phyloP scores from a whole-genome alignment of 140 eudicot genomes.

The Oenanthe javanica region DNA sequence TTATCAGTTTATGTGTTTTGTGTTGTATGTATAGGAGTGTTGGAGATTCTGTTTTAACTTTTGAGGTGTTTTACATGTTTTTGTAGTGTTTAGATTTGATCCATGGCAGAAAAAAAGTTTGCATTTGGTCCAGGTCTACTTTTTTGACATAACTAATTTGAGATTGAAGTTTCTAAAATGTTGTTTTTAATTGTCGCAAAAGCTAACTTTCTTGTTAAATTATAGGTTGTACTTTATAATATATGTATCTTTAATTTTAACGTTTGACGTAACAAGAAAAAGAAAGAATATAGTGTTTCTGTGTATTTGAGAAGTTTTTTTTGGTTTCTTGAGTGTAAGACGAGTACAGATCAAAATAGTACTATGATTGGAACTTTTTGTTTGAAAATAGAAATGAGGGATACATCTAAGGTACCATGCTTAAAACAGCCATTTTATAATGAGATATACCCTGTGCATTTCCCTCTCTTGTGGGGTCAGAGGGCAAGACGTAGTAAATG shows the following conservation, averaged over 20 bases:
- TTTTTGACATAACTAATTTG: slow-evolving; percentile 4
- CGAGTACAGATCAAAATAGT: no score
- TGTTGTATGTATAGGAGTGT: neutral
- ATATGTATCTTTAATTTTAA: neutral
- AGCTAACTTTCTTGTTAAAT: neutral
- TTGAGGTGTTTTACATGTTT: neutral
- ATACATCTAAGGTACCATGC: no score
- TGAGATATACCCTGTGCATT: no score
- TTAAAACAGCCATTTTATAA: no score
- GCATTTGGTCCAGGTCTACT: neutral
- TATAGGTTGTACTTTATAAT: neutral
- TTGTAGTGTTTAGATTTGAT: slow-evolving; percentile 7
- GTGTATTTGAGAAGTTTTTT: neutral
- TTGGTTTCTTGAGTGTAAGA: no score
- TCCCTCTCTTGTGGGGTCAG: no score
- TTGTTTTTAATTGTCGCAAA: neutral
- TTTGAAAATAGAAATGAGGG: no score
- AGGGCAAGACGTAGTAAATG: no score
- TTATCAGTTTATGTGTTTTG: no score
- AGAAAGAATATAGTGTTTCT: neutral
- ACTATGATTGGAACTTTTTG: no score
- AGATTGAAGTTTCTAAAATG: neutral
- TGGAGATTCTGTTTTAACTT: neutral
- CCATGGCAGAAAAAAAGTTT: neutral
- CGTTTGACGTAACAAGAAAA: neutral